Conservation (phyloP, 257 asterid genomes). For the Prunella vulgaris region DNA sequence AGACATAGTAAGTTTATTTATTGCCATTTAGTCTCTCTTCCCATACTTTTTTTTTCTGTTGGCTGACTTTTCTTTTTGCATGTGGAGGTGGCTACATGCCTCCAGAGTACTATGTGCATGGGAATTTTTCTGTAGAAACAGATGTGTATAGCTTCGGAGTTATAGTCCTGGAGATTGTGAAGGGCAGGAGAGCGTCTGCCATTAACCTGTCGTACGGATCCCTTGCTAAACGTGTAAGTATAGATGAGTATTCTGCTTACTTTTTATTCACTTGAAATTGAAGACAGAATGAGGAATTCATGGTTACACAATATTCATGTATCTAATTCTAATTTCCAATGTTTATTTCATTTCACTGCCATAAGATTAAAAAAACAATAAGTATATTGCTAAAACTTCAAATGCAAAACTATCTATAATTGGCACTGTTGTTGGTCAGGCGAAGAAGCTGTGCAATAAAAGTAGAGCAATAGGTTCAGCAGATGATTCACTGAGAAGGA, state of each 20-base stretch:
- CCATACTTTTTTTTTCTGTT: not conserved
- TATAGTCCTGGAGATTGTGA: slow-evolving; percentile 19
- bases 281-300: too few species aligned
- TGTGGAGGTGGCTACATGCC: not conserved
- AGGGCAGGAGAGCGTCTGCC: not conserved
- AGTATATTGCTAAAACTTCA: not conserved
- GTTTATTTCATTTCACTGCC: too few species aligned
- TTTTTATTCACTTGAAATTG: too few species aligned
- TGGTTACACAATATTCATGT: too few species aligned
- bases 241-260: too few species aligned
- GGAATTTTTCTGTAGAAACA: not conserved
- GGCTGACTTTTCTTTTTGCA: not conserved
- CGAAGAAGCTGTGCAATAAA: slow-evolving; percentile 19
- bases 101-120: not conserved
- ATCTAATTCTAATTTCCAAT: too few species aligned
- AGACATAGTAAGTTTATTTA: not conserved
- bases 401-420: not conserved
- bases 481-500: slow-evolving; percentile 1
- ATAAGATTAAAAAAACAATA: not conserved
- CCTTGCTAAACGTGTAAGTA: slow-evolving; percentile 5
- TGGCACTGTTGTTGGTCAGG: not conserved
- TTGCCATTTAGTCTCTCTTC: not conserved
- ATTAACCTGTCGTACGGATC: not conserved
- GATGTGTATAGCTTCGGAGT: slow-evolving; percentile 27
- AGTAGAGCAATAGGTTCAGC: slow-evolving; percentile 15